Evolutionary conservation across 495 filamentous ascomycete species (phyloP), one percentile per base, ranked within the genome.

Genomic region (Niebla homalea): DNA sequence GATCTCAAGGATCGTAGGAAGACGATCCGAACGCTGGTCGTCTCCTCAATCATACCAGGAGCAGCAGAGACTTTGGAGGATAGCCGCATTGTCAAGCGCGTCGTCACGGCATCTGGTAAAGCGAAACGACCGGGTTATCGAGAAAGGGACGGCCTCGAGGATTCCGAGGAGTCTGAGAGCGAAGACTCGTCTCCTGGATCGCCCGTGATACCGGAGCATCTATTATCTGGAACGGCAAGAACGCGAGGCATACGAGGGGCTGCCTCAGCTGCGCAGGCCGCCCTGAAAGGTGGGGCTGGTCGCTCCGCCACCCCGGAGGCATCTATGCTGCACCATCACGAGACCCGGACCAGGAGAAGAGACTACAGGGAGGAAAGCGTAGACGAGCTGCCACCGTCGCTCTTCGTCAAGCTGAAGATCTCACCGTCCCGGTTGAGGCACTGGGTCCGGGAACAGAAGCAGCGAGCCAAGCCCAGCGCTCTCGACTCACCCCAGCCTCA

Each of bases 1-100:
- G 92, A 98, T 68, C 77, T 98, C 26, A 97, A 96, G 62, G 93
- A 98, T 58, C 78, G 90, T 36, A 88, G 87, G 62, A 78, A 89
- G 37, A 95, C 90, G 2, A 88, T 96, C 48, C 79, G 92, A 14
- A 94, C 88, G 0, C 70, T 93, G 54, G 75, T 97, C 49, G 87
- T 98, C 3, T 96, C 92, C 19, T 84, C 83, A 4, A 85, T 92
- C 23, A 74, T 98, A 37, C 92, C 92, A 2, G 90, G 92, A 36
- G 86, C 85, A 2, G 92, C 86, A 20, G 68, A 73, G 25, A 75
- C 77, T 6, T 67, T 95, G 26, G 92, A 97, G 53, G 84, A 88
- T 53, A 90, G 81, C 55, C 80, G 89, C 55, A 77, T 94, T 0
- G 92, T 81, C 65, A 95, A 95, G 65, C 72, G 78, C 19, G 66